Percentiles rank a stretch among this genome's conserved stretches.
Conservation (phyloP, 176 grass and related monocot species). For the Zizania latifolia region DNA sequence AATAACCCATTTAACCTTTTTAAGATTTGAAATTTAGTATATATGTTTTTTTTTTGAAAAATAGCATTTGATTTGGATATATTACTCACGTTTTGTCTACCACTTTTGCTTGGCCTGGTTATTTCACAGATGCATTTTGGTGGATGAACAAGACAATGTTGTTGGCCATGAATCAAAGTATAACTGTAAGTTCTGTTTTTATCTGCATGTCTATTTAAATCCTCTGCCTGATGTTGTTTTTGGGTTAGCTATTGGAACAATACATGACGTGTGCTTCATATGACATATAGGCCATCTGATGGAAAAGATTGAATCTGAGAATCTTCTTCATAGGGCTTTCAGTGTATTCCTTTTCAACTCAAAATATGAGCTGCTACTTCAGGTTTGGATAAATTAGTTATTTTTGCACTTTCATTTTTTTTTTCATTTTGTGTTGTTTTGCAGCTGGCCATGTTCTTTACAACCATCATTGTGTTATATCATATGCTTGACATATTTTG, state of each 20-base stretch:
- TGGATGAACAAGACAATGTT: constrained; percentile 88
- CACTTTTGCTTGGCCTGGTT: background rate
- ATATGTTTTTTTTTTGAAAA: background rate
- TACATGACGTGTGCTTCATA: constrained; percentile 14
- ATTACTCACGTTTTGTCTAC: background rate
- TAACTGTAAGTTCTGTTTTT: constrained; percentile 65
- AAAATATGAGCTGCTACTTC: constrained; percentile 86
- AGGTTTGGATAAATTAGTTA: constrained; percentile 40
- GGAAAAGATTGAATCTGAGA: constrained; percentile 86
- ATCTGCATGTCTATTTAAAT: background rate
- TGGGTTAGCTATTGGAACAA: background rate
- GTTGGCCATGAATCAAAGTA: constrained; percentile 95
- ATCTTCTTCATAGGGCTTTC: constrained; percentile 93
- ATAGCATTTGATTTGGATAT: background rate
- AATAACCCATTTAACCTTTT: too few relatives aligned
- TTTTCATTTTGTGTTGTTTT: background rate
- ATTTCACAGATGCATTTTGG: constrained; percentile 86
- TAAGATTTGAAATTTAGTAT: background rate
- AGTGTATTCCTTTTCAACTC: constrained; percentile 99
- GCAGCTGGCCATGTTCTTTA: background rate
- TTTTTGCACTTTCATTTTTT: background rate
- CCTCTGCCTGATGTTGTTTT: background rate
- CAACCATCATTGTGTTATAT: background rate
- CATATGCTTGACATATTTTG: background rate
- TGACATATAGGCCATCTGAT: constrained; percentile 76